phyloP scores from a whole-genome alignment of 2,329 filamentous ascomycete genomes.

The Arachnopeziza araneosa region DNA sequence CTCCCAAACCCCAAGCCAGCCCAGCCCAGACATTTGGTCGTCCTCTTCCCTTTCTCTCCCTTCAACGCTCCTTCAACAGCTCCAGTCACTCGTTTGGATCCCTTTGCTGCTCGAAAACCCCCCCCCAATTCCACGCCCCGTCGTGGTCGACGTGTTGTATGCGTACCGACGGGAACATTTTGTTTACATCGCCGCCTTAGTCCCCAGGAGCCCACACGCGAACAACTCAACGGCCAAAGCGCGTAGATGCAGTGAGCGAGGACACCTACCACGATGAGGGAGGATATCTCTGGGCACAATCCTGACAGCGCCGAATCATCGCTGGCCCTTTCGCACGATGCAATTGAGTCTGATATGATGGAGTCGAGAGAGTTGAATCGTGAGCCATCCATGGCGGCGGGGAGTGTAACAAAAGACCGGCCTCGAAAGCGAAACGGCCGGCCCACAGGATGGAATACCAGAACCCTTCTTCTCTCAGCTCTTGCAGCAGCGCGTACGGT shows the following conservation, averaged over 20 bases:
- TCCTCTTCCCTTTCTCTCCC: constrained; percentile 4
- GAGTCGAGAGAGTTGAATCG: constrained; percentile 3
- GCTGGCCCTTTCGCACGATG: constrained; percentile 8
- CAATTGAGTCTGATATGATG: constrained; percentile 9
- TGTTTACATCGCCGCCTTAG: constrained; percentile 2
- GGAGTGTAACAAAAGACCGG: constrained; percentile 1
- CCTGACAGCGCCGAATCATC: constrained; percentile 13
- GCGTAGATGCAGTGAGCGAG: constrained; percentile 17
- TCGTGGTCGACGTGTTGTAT: constrained; percentile 15
- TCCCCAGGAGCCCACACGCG: constrained; percentile 9
- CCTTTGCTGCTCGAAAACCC: constrained; percentile 11
- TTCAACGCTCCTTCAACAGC: constrained; percentile 13
- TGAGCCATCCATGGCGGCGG: constrained; percentile 8
- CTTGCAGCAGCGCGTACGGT: constrained; percentile 25
- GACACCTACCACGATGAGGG: constrained; percentile 23
- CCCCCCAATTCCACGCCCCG: constrained; percentile 3
- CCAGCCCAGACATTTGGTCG: not conserved
- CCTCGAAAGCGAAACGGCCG: constrained; percentile 18
- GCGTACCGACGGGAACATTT: constrained; percentile 7
- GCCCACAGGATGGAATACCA: constrained; percentile 19
- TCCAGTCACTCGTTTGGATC: constrained; percentile 20
- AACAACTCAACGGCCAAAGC: constrained; percentile 6
- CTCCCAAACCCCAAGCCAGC: not conserved
- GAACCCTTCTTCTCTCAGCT: constrained; percentile 25
- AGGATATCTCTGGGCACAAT: constrained; percentile 12